Evolutionary conservation across 108 stramenopile species (phyloP).

Genomic region (Craspedostauros australis): DNA sequence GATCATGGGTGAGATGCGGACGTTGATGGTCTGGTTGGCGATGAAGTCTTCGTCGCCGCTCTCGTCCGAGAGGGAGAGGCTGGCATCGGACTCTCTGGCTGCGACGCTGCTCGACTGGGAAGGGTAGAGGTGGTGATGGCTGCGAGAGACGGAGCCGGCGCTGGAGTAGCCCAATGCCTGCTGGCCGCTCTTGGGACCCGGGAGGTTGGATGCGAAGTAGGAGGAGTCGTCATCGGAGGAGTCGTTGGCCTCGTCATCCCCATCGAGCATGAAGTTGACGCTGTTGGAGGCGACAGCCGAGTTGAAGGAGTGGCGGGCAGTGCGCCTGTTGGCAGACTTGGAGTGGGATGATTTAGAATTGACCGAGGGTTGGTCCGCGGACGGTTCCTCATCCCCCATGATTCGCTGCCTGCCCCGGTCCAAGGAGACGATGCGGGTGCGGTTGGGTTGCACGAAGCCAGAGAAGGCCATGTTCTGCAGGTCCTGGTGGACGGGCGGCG

Average conservation of each 20-base stretch:
- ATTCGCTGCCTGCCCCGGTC: too few species aligned
- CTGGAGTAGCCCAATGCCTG: constrained; percentile 23
- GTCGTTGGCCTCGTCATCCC: constrained; percentile 20
- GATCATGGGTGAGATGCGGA: constrained; percentile 10
- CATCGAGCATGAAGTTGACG: too few species aligned
- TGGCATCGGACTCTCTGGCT: constrained; percentile 20
- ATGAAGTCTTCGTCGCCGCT: constrained; percentile 27
- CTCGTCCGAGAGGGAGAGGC: constrained; percentile 55
- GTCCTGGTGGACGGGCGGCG: too few species aligned
- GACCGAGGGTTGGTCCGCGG: too few species aligned
- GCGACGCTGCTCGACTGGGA: constrained; percentile 3
- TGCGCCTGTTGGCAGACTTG: too few species aligned
- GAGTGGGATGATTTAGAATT: too few species aligned
- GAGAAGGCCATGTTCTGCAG: too few species aligned
- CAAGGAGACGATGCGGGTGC: too few species aligned
- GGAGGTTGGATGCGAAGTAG: constrained; percentile 45
- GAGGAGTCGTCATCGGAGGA: constrained; percentile 48
- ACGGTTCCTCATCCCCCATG: too few species aligned
- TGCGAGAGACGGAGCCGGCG: constrained; percentile 24
- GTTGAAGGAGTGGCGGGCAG: too few species aligned
- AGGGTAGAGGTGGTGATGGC: neutral
- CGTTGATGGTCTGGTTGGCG: constrained; percentile 3
- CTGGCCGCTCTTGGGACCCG: constrained; percentile 39
- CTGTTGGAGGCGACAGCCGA: too few species aligned
- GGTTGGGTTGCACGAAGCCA: too few species aligned